Evolutionary conservation across 768 basidiomycete species (phyloP), one percentile per base, ranked within the genome.

Genomic region (Boletus sp.): DNA sequence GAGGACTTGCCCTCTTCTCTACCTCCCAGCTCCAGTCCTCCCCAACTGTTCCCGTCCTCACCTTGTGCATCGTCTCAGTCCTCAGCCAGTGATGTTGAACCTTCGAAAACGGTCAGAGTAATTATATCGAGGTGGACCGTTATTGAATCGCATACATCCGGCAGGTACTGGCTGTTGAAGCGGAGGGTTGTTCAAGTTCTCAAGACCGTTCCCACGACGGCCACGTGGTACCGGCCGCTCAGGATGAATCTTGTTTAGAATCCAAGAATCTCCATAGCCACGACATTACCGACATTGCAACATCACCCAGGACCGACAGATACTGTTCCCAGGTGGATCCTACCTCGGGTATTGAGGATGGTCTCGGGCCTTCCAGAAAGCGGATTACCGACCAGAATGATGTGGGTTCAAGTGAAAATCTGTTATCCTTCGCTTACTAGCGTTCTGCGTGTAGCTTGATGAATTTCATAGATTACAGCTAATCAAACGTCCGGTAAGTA

Each of bases 1-100:
- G 56, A 57, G 1, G 47, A 61, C 13, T 25, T 56, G 21, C 47
- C 38, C 3, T 68, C 68, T 49, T 65, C 68, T 43, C 54, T 59
- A 13, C 70, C 63, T 34, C 79, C 78, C 27, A 77, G 74, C 55
- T 83, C 82, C 10, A 83, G 79, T 57, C 80, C 82, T 46, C 60
- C 65, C 8, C 64, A 66, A 17, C n/a, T 75, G 38, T 74, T 80
- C 61, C 71, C 74, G 55, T 73, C 79, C 45, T 77, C 79, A 7
- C 75, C 79, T 5, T 57, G 64, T n/a, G 60, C 55, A 32, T 70
- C 65, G 13, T 74, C 75, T 27, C 68, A 68, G 39, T 71, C 72
- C 21, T 68, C 70, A 2, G 55, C 49, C 6, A 37, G 39, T 10
- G 58, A 38, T 17, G 14, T 19, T 35, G 58, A 58, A 15, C 34